Percentiles rank a stretch among this genome's conserved stretches.
Conservation (phyloP, 306 rosid species). For the Vigna radiata region DNA sequence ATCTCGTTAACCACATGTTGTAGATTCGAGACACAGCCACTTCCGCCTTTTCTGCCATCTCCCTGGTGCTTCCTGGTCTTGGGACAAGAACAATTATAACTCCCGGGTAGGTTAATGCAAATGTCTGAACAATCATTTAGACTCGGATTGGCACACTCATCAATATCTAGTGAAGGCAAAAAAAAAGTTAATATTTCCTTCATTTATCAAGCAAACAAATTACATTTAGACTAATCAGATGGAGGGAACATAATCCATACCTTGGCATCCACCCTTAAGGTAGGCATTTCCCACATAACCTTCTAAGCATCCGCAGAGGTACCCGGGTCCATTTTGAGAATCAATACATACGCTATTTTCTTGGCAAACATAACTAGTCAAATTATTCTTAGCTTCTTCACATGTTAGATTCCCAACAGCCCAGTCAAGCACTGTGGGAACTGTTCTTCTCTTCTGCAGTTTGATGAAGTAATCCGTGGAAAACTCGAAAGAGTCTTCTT, state of each 20-base stretch:
- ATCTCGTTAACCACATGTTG: constrained; percentile 11
- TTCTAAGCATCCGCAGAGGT: constrained; percentile 21
- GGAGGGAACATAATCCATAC: constrained; percentile 31
- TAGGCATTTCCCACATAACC: constrained; percentile 54
- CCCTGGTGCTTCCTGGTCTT: constrained; percentile 11
- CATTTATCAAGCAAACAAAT: background rate
- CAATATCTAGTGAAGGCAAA: constrained; percentile 22
- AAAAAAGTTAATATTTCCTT: background rate
- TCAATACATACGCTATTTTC: constrained; percentile 18
- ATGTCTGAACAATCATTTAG: constrained; percentile 28
- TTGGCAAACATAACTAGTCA: constrained; percentile 1
- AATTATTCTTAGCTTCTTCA: constrained; percentile 11
- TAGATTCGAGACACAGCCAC: constrained; percentile 19
- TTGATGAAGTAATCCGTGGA: background rate
- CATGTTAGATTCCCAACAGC: constrained; percentile 37
- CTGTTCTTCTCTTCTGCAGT: constrained; percentile 5
- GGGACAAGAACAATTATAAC: constrained; percentile 39
- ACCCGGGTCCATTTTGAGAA: constrained; percentile 33
- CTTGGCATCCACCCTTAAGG: constrained; percentile 48
- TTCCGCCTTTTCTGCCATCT: constrained; percentile 40
- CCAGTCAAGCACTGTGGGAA: constrained; percentile 33
- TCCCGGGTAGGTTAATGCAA: constrained; percentile 31
- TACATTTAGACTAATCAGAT: background rate
- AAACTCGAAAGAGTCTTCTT: constrained; percentile 25
- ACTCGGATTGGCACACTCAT: constrained; percentile 23